Base-by-base conservation (phyloP, 768 basidiomycete species). In the Austroboletus festivus region DNA sequence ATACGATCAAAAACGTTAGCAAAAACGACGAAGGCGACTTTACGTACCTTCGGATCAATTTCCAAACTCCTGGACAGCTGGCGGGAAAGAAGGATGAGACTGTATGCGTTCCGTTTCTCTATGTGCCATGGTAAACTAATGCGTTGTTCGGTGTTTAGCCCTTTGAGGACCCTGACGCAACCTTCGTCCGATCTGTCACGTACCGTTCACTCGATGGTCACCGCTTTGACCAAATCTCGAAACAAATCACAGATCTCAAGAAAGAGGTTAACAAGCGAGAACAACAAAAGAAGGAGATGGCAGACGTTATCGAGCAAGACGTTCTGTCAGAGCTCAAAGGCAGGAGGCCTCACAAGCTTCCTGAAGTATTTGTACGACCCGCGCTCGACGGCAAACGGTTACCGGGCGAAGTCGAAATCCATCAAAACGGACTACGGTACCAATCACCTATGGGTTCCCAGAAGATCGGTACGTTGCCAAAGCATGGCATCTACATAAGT, bases 11-110 rank as follows among this genome's bases (percentile, higher is more conserved):
- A 72, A 98, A 95, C 63, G 89, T 87, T 24, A 93, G 89, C 74
- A 98, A 98, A 73, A 96, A 82, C 54, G 95, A 99, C 54, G 96
- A 98, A 68, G 91, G 89, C 5, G 93, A 98, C 43, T 89, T 85
- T 64, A 94, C 93, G 0, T 92, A 90, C 60, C 78, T 99, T 46
- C 83, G 96, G 2, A 93, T 99, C 68, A 98, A 98, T 70, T 97
- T 98, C 73, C 93, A 97, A 67, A 96, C 95, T 0, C 96, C 96
- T 11, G 96, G 96, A 42, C 93, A 97, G 62, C 82, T 97, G 21
- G 88, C 93, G 0, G 95, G 96, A 22, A 97, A 95, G 74, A 98
- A 99, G 71, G 96, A 99, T 65, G 96, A 98, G 55, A 97, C 93
- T 52, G 93, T 93, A 52, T 59, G 75, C 22, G n/a, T 18, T 45